phyloP scores from a whole-genome alignment of 2,329 filamentous ascomycete species.

The Aspergillus piperis region DNA sequence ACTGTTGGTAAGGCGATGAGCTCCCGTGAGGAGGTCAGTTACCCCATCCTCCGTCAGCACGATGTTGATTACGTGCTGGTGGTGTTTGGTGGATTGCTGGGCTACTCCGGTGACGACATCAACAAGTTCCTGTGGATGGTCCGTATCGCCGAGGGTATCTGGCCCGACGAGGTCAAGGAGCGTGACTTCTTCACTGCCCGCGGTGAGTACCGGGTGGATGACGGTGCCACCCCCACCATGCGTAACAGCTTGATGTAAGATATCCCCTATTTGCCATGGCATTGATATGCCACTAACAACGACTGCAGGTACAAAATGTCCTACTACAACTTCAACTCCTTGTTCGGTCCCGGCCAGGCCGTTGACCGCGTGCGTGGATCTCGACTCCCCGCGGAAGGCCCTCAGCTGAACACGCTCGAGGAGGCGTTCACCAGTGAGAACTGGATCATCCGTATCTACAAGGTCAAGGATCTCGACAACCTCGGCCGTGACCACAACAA shows the following conservation, averaged over 20 bases:
- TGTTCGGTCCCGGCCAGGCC: conserved; percentile 91
- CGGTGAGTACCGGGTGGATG: conserved; percentile 93
- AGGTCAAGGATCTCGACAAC: conserved; percentile 98
- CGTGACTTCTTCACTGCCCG: conserved; percentile 91
- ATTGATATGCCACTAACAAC: conserved; percentile 22
- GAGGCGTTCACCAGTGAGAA: conserved; percentile 99
- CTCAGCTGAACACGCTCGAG: conserved; percentile 83
- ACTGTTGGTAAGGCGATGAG: conserved; percentile 99
- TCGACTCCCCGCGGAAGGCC: conserved; percentile 78
- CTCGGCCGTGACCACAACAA: conserved; percentile 82
- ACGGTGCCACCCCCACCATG: conserved; percentile 93
- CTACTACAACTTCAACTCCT: conserved; percentile 92
- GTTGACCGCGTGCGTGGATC: conserved; percentile 83
- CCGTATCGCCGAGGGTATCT: conserved; percentile 96
- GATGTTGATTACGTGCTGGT: conserved; percentile 99
- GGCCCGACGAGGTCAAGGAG: conserved; percentile 99
- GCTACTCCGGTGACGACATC: conserved; percentile 98
- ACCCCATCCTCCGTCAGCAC: conserved; percentile 96
- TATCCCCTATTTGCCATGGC: not conserved
- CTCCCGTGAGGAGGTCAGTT: conserved; percentile 95
- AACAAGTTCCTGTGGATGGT: conserved; percentile 99
- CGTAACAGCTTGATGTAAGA: conserved; percentile 98
- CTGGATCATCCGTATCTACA: conserved; percentile 99
- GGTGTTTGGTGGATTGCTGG: conserved; percentile 91
- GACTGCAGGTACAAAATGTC: conserved; percentile 95